Evolutionary conservation across 345 rosid species (phyloP).

Genomic region (Leavenworthia alabamica): DNA sequence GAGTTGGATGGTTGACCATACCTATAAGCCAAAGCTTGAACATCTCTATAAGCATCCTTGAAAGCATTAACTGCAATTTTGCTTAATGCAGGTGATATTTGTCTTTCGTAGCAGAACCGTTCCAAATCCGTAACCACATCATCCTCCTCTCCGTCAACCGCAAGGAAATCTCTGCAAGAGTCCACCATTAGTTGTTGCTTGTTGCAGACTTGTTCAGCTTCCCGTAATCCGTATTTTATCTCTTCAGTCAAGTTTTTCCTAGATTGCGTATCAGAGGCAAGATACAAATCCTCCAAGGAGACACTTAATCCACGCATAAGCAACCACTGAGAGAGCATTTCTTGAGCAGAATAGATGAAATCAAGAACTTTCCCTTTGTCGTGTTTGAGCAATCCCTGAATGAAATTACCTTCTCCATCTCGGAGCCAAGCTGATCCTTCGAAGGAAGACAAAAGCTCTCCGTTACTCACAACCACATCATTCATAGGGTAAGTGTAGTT

Average conservation of each 20-base stretch:
- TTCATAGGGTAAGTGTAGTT: slow-evolving; percentile 42
- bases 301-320: slow-evolving; percentile 72
- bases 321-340: slow-evolving; percentile 86
- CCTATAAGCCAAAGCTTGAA: slow-evolving; percentile 59
- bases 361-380: slow-evolving; percentile 48
- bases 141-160: slow-evolving; percentile 35
- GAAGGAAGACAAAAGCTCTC: slow-evolving; percentile 54
- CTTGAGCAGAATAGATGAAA: slow-evolving; percentile 58
- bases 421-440: slow-evolving; percentile 74
- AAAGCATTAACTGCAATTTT: slow-evolving; percentile 74
- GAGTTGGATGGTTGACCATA: slow-evolving; percentile 60
- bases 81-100: slow-evolving; percentile 65
- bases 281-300: slow-evolving; percentile 68
- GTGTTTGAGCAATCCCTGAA: slow-evolving; percentile 54
- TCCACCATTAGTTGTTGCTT: slow-evolving; percentile 69
- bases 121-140: slow-evolving; percentile 35
- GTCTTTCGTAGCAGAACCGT: slow-evolving; percentile 53
- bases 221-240: slow-evolving; percentile 51
- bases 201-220: slow-evolving; percentile 58
- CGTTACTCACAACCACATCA: slow-evolving; percentile 43
- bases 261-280: slow-evolving; percentile 44
- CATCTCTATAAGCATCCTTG: slow-evolving; percentile 63
- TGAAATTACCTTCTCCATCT: slow-evolving; percentile 60
- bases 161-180: slow-evolving; percentile 52
- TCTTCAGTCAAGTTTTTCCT: slow-evolving; percentile 62